A percentile compares a stretch with the other conserved stretches of the same genome.
phyloP scores from a whole-genome alignment of 2,329 filamentous ascomycete species.

The Chaetomium olivaceum region DNA sequence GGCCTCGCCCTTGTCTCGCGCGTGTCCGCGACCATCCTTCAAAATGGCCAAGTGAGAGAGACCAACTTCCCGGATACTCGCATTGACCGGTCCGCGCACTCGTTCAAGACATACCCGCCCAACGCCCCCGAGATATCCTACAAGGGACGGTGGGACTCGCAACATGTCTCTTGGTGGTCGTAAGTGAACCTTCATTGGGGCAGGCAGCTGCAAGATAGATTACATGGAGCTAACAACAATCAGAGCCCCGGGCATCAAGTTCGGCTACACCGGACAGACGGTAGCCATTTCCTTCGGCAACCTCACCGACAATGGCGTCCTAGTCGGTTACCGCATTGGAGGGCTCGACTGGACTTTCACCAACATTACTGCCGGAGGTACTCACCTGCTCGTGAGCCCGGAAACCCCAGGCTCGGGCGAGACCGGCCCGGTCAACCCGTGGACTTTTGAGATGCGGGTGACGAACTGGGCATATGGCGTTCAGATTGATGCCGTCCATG shows the following conservation, averaged over 20 bases:
- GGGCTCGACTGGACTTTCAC: slow-evolving; percentile 62
- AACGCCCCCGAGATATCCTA: slow-evolving; percentile 58
- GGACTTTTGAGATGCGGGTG: slow-evolving; percentile 58
- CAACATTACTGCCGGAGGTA: slow-evolving; percentile 58
- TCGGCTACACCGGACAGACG: slow-evolving; percentile 55
- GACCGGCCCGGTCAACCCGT: slow-evolving; percentile 45
- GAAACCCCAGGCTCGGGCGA: slow-evolving; percentile 48
- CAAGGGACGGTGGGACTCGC: slow-evolving; percentile 63
- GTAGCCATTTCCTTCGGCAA: slow-evolving; percentile 57
- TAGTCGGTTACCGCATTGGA: slow-evolving; percentile 59
- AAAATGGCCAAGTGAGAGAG: slow-evolving; percentile 45
- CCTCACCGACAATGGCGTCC: slow-evolving; percentile 49
- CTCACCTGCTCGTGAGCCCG: slow-evolving; percentile 55
- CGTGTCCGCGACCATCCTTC: slow-evolving; percentile 40
- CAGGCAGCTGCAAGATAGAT: background rate
- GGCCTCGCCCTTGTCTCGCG: slow-evolving; percentile 30
- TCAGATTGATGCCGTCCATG: slow-evolving; percentile 55
- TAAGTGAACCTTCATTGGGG: slow-evolving; percentile 39
- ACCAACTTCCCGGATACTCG: slow-evolving; percentile 46
- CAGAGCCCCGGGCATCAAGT: slow-evolving; percentile 55
- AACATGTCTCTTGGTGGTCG: slow-evolving; percentile 62
- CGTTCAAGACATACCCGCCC: slow-evolving; percentile 49
- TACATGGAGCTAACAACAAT: slow-evolving; percentile 4
- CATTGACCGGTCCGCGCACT: slow-evolving; percentile 38
- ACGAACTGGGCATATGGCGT: slow-evolving; percentile 63